These are phyloP conservation scores for Yueomyces sp. DNA, from an alignment of 805 yeast species.

Conservation along the genomic window DNA sequence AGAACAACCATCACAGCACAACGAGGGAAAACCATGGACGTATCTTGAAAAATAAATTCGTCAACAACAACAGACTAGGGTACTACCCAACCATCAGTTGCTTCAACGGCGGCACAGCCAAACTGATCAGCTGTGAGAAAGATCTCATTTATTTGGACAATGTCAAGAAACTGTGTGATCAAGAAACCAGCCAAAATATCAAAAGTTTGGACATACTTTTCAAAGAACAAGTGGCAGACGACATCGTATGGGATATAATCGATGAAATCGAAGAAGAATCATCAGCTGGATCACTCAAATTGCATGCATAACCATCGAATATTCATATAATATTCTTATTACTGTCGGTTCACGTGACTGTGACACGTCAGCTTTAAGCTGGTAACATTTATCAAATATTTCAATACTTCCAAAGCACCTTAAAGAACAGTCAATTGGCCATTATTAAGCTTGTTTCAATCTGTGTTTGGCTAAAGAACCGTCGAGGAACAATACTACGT, in stretches of 20 bases:
- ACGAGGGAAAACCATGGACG: slow-evolving; percentile 21
- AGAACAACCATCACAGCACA: background rate
- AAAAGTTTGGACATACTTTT: slow-evolving; percentile 47
- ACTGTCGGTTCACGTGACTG: too few relatives aligned
- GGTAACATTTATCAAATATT: too few relatives aligned
- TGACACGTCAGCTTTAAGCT: too few relatives aligned
- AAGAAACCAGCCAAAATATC: background rate
- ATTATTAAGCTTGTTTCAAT: too few relatives aligned
- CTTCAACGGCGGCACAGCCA: slow-evolving; percentile 64
- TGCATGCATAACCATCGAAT: too few relatives aligned
- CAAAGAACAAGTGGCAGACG: slow-evolving; percentile 63
- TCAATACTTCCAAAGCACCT: too few relatives aligned
- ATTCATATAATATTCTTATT: too few relatives aligned
- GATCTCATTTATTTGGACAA: slow-evolving; percentile 30
- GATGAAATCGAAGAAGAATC: slow-evolving; percentile 63
- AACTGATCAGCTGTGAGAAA: slow-evolving; percentile 50
- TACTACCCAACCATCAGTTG: slow-evolving; percentile 86
- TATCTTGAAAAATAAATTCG: slow-evolving; percentile 25
- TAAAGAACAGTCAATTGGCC: too few relatives aligned
- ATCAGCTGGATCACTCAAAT: background rate
- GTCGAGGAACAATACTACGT: too few relatives aligned
- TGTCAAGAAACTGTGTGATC: slow-evolving; percentile 19
- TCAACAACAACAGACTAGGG: slow-evolving; percentile 77
- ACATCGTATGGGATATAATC: slow-evolving; percentile 65
- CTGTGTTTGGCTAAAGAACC: too few relatives aligned